Evolutionary conservation across 108 stramenopile genomes (phyloP).

Genomic region (Fragilaria crotonensis): DNA sequence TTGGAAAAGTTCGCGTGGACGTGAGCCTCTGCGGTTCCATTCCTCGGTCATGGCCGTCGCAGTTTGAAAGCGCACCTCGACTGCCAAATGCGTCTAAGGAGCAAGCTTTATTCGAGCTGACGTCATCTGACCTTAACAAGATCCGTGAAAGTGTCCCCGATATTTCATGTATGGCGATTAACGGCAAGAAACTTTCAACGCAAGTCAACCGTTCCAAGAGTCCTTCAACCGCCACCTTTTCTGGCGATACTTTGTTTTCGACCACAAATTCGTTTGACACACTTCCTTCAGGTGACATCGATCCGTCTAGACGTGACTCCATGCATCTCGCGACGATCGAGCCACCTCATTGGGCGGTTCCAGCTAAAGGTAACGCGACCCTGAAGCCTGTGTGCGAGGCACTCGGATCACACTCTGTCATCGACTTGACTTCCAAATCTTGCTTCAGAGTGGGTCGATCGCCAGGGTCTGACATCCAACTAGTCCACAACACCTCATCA

Average conservation of each 20-base stretch:
- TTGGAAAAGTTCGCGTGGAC: conserved; percentile 3
- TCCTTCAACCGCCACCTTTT: neutral
- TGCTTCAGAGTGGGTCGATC: conserved; percentile 66
- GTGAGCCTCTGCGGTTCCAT: conserved; percentile 4
- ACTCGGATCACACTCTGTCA: conserved; percentile 38
- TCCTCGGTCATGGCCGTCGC: neutral
- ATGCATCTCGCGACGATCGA: conserved; percentile 15
- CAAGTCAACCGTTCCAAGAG: conserved; percentile 1
- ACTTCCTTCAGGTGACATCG: neutral
- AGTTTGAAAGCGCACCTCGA: neutral
- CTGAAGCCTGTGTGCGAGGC: conserved; percentile 73
- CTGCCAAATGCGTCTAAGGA: neutral
- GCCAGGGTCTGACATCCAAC: conserved; percentile 55
- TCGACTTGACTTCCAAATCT: conserved; percentile 58
- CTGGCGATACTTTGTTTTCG: neutral
- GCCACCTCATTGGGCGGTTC: conserved; percentile 74
- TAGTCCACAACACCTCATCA: conserved; percentile 61
- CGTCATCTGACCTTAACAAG: conserved; percentile 4
- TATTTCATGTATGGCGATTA: neutral
- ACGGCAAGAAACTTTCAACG: neutral
- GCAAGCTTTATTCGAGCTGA: neutral
- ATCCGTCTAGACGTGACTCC: neutral
- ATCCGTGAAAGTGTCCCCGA: neutral
- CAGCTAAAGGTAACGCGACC: conserved; percentile 59
- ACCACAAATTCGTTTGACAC: neutral